A percentile compares a stretch with the other conserved stretches of the same genome.
phyloP scores from a whole-genome alignment of 345 rosid species.

The Cardamine resedifolia region DNA sequence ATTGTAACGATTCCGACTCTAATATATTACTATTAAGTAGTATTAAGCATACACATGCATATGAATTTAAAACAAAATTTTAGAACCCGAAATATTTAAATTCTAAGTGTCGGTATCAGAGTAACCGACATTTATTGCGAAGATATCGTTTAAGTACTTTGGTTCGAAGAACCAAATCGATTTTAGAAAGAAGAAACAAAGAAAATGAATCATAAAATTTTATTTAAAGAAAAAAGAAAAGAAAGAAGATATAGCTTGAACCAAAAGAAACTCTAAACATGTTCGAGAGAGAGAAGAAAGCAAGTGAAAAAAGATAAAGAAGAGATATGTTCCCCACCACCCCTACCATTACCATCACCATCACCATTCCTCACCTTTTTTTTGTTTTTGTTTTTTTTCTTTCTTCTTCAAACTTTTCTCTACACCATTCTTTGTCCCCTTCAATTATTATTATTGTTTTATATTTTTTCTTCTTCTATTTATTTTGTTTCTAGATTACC shows the following conservation, averaged over 20 bases:
- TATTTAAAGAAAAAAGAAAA: too few relatives aligned
- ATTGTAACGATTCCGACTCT: not conserved
- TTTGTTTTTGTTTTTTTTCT: conserved; percentile 8
- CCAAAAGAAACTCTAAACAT: conserved; percentile 23
- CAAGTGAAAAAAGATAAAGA: conserved; percentile 24
- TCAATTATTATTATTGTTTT: not conserved
- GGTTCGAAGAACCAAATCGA: conserved; percentile 11
- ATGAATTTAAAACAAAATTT: not conserved
- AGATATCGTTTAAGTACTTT: conserved; percentile 16
- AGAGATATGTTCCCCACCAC: conserved; percentile 39
- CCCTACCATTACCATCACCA: conserved; percentile 38
- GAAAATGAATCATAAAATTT: too few relatives aligned
- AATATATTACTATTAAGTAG: not conserved
- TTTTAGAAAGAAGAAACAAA: not conserved
- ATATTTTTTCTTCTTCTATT: not conserved
- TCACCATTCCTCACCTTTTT: conserved; percentile 31
- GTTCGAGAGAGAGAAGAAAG: conserved; percentile 1
- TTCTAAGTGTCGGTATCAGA: not conserved
- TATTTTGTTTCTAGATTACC: conserved; percentile 19
- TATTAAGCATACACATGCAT: not conserved
- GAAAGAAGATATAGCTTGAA: conserved; percentile 19
- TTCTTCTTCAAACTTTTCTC: conserved; percentile 22
- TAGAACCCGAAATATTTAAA: not conserved
- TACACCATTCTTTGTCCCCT: conserved; percentile 38
- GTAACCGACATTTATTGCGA: conserved; percentile 21